Evolutionary conservation across 805 yeast species (phyloP), one percentile per base, ranked within the genome.

Genomic region (Ogataea pignaliae): DNA sequence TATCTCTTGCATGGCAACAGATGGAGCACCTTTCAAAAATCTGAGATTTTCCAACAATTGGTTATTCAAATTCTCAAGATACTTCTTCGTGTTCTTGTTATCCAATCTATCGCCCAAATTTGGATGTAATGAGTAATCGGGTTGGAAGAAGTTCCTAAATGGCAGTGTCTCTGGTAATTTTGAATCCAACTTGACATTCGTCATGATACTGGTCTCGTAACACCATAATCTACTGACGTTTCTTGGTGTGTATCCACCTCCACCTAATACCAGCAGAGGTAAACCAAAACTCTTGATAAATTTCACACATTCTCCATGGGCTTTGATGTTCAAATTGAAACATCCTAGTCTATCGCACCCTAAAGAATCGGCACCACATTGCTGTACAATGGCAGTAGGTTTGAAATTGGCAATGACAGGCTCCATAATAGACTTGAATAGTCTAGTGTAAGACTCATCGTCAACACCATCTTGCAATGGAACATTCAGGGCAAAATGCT

Each of bases 171-270:
- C 76, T 0, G 97, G 96, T 30, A 90, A 68, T 54, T 79, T 83
- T n/a, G 83, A 67, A 21, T 88, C 86, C 55, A 91, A 69, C 39
- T 83, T 74, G 12, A 84, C 88, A 54, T 87, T 84, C 52, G 93
- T 83, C 60, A 91, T 74, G 26, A 93, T 73, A 31, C 97, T 91
- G 1, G 98, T 91, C 65, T 91, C 99, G 63, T 85, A 89, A 55
- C 96, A 85, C 99, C 99, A 91, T 29, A 95, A 75, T 54, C 98
- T 73, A 34, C 95, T 84, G 12, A 91, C 99, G 60, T 91, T 91
- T 57, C 97, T 75, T 61, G 96, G 96, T 2, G 99, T 93, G 65
- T 91, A 91, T 15, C 99, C 99, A 47, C 99, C 99, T 41, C 99
- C 99, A 17, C 99, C 99, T 11, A 91, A 70, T 6, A 90, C 96